phyloP scores from a whole-genome alignment of 2,329 filamentous ascomycete genomes.

The Beauveria brongniartii region DNA sequence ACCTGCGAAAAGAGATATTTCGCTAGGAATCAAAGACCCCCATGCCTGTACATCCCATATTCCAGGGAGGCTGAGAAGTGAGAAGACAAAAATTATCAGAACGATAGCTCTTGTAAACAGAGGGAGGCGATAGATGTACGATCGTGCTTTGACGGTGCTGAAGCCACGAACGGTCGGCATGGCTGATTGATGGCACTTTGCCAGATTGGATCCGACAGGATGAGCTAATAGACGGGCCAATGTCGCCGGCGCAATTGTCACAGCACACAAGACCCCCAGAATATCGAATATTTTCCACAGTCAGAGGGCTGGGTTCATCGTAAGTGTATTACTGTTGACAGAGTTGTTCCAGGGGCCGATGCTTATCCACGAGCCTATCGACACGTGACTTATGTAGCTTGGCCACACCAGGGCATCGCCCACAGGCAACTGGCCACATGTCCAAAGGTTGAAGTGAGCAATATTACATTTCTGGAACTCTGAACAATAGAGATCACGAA shows the following conservation, averaged over 20 bases:
- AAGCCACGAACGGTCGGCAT: conserved; percentile 38
- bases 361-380: conserved; percentile 4
- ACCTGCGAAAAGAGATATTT: conserved; percentile 66
- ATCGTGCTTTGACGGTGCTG: conserved; percentile 65
- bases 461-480: too few relatives aligned
- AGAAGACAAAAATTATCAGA: conserved; percentile 52
- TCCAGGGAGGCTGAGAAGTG: conserved; percentile 59
- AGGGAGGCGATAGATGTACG: conserved; percentile 78
- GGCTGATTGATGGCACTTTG: conserved; percentile 12
- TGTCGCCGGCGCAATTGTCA: background rate
- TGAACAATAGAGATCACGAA: too few relatives aligned
- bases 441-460: too few relatives aligned
- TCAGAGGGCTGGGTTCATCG: background rate
- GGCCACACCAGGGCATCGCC: too few relatives aligned
- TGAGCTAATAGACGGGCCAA: background rate
- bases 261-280: background rate
- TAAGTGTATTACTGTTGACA: background rate
- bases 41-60: conserved; percentile 67
- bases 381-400: conserved; percentile 1
- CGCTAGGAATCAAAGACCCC: conserved; percentile 70
- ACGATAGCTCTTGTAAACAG: conserved; percentile 72
- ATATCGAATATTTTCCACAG: background rate
- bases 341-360: background rate
- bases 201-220: background rate
- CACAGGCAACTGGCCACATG: too few relatives aligned